Evolutionary conservation across 1,284 basidiomycete genomes (phyloP).

Genomic region (Neonothopanus nambi): DNA sequence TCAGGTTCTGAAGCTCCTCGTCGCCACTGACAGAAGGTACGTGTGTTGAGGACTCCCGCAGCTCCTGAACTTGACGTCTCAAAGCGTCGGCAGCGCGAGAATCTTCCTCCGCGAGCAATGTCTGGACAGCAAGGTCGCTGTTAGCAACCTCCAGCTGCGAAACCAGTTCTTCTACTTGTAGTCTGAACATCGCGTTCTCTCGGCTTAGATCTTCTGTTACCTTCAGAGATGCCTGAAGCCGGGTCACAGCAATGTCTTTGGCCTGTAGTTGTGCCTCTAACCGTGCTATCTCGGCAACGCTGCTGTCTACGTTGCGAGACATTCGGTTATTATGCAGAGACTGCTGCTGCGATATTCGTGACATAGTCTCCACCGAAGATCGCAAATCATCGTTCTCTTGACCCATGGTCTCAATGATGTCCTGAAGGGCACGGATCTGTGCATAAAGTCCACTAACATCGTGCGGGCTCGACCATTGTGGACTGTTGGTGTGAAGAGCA

Average conservation of each 20-base stretch:
- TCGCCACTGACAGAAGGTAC: constrained; percentile 17
- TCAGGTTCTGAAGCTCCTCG: constrained; percentile 20
- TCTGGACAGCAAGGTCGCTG: constrained; percentile 15
- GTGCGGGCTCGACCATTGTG: not conserved
- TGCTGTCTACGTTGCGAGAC: constrained; percentile 1
- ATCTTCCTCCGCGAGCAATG: constrained; percentile 13
- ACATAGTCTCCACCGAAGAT: constrained; percentile 10
- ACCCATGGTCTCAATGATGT: constrained; percentile 5
- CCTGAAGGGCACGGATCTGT: constrained; percentile 12
- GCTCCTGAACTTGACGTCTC: constrained; percentile 15
- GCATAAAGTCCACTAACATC: constrained; percentile 3
- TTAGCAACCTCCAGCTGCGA: constrained; percentile 8
- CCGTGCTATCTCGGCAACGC: constrained; percentile 1
- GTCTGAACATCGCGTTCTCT: constrained; percentile 17
- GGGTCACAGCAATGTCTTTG: constrained; percentile 3
- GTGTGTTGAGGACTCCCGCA: constrained; percentile 14
- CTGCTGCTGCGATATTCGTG: constrained; percentile 4
- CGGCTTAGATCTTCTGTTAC: constrained; percentile 10
- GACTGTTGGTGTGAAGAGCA: not conserved
- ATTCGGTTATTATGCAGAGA: constrained; percentile 2
- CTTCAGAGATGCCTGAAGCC: constrained; percentile 6
- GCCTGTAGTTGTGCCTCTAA: constrained; percentile 6
- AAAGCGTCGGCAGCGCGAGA: constrained; percentile 11
- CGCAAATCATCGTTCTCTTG: constrained; percentile 15
- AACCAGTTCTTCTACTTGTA: constrained; percentile 12